Evolutionary conservation across 192 early-diverging fungal genomes (phyloP).

Genomic region (Globomyces pollinis-pini): DNA sequence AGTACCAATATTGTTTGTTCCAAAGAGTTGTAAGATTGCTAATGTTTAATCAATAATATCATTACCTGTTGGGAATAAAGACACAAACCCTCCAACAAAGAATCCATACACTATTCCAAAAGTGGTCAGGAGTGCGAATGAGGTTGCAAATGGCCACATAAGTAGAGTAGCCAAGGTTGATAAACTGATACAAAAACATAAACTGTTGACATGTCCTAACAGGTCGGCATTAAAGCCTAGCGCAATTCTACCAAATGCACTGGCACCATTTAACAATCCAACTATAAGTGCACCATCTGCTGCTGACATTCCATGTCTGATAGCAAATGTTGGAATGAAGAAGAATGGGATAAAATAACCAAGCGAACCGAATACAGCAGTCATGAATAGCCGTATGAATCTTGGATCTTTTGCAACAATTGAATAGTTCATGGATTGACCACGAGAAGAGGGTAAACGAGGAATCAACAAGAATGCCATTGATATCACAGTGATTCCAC

Average conservation of each 20-base stretch:
- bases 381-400: neutral
- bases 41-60: no score
- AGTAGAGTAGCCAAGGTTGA: slow-evolving; percentile 20
- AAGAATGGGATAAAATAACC: slow-evolving; percentile 16
- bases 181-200: slow-evolving; percentile 38
- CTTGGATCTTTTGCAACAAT: neutral
- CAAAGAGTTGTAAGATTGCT: slow-evolving; percentile 43
- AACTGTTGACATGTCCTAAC: slow-evolving; percentile 57
- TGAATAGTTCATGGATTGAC: neutral
- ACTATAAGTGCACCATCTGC: slow-evolving; percentile 57
- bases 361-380: slow-evolving; percentile 34
- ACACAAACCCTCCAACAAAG: slow-evolving; percentile 34
- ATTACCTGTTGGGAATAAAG: slow-evolving; percentile 33
- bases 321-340: slow-evolving; percentile 35
- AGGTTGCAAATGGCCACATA: slow-evolving; percentile 43
- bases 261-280: slow-evolving; percentile 63
- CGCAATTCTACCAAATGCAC: slow-evolving; percentile 53
- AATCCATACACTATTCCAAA: slow-evolving; percentile 37
- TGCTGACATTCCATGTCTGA: slow-evolving; percentile 50
- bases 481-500: neutral
- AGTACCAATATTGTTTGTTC: slow-evolving; percentile 30
- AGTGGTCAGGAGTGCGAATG: slow-evolving; percentile 21
- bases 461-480: neutral
- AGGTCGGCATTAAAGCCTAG: slow-evolving; percentile 54
- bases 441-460: neutral